A percentile compares a stretch with the other conserved stretches of the same genome.
Evolutionary conservation across 345 rosid genomes (phyloP).

Genomic region (Cardiospermum halicacabum): DNA sequence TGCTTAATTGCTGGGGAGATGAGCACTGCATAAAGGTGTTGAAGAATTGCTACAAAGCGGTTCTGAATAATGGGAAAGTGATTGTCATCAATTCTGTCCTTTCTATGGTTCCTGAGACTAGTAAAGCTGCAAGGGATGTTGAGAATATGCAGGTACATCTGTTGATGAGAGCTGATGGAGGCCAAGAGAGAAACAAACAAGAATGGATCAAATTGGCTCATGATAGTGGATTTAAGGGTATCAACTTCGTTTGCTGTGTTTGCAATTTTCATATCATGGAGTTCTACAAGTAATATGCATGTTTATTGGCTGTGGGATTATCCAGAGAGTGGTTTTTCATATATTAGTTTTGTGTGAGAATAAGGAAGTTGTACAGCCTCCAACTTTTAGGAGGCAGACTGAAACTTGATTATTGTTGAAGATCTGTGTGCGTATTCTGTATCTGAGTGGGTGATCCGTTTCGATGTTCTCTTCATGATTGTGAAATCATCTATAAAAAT

Average conservation of each 20-base stretch:
- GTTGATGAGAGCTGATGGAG: slow-evolving; percentile 34
- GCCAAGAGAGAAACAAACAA: slow-evolving; percentile 37
- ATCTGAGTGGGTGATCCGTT: too few species aligned
- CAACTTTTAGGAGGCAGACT: too few species aligned
- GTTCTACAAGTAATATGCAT: neutral
- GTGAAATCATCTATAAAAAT: too few species aligned
- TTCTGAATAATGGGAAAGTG: slow-evolving; percentile 45
- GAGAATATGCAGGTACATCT: slow-evolving; percentile 26
- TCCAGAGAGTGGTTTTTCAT: too few species aligned
- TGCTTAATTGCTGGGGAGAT: slow-evolving; percentile 50
- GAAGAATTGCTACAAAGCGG: slow-evolving; percentile 40
- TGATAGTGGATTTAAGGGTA: slow-evolving; percentile 27
- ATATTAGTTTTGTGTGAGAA: too few species aligned
- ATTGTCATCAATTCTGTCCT: slow-evolving; percentile 34
- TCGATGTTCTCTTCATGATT: too few species aligned
- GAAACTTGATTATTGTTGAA: too few species aligned
- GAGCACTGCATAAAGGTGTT: slow-evolving; percentile 38
- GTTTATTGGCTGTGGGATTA: neutral
- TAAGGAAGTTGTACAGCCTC: too few species aligned
- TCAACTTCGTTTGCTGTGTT: neutral
- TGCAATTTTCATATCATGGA: slow-evolving; percentile 12
- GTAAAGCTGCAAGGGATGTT: slow-evolving; percentile 21
- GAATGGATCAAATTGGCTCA: slow-evolving; percentile 28
- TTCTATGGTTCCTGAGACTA: slow-evolving; percentile 28
- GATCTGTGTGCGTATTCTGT: too few species aligned